These are phyloP conservation scores for Stephania cephalantha DNA, from an alignment of 164 flowering plant genomes.

Conservation along the genomic window DNA sequence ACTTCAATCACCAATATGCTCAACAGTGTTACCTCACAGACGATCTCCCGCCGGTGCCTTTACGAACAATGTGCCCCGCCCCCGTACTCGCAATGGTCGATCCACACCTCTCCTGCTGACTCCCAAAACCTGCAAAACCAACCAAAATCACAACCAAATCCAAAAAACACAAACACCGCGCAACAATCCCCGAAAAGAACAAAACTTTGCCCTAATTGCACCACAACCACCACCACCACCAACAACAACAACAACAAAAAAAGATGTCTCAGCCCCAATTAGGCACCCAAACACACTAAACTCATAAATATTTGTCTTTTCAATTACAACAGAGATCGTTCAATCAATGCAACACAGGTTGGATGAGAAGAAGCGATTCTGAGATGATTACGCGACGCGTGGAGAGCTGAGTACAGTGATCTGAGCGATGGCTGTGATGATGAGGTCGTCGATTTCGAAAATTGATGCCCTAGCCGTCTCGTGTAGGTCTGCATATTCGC, in stretches of 20 bases:
- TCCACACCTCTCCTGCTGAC: constrained; percentile 48
- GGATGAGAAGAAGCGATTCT: neutral
- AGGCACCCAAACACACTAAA: neutral
- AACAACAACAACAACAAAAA: neutral
- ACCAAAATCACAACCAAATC: neutral
- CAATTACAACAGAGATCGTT: neutral
- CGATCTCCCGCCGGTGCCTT: constrained; percentile 99
- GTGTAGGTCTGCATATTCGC: constrained; percentile 50
- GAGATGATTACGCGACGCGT: constrained; percentile 27
- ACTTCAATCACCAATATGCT: neutral
- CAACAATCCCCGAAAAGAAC: neutral
- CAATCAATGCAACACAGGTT: constrained; percentile 8
- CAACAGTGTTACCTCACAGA: constrained; percentile 69
- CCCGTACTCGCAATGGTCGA: constrained; percentile 64
- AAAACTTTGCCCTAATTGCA: neutral
- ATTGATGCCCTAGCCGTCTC: constrained; percentile 46
- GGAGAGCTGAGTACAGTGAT: constrained; percentile 30
- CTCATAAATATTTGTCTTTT: neutral
- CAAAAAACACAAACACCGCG: neutral
- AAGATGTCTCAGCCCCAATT: neutral
- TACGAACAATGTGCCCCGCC: constrained; percentile 69
- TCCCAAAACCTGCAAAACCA: constrained; percentile 44
- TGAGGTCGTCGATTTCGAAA: constrained; percentile 23
- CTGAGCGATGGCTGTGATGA: constrained; percentile 40
- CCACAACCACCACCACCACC: too few relatives aligned